phyloP scores from a whole-genome alignment of 257 asterid genomes.

The Paraleonurus japonicus region DNA sequence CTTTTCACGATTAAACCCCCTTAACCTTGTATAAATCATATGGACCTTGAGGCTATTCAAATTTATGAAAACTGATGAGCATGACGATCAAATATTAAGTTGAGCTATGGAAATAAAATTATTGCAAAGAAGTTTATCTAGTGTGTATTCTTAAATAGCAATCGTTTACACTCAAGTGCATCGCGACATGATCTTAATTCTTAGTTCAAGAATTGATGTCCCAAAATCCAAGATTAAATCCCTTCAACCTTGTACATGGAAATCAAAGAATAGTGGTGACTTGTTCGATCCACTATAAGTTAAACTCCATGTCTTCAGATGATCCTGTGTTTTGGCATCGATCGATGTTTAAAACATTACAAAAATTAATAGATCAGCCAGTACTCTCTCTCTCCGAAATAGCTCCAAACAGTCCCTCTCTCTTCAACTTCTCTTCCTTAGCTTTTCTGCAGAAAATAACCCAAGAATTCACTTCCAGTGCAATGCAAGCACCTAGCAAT shows the following conservation, averaged over 20 bases:
- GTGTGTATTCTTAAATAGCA: too few relatives aligned
- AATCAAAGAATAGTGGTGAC: slow-evolving; percentile 12
- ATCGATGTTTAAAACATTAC: not conserved
- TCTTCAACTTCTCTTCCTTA: slow-evolving; percentile 78
- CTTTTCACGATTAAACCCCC: too few relatives aligned
- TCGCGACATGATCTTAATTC: too few relatives aligned
- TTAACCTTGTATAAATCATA: too few relatives aligned
- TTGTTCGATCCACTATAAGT: not conserved
- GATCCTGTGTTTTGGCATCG: not conserved
- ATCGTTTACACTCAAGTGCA: too few relatives aligned
- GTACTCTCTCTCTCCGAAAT: slow-evolving; percentile 52
- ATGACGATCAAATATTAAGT: too few relatives aligned
- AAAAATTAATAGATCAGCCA: slow-evolving; percentile 13
- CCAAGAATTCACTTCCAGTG: slow-evolving; percentile 93
- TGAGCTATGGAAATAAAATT: too few relatives aligned
- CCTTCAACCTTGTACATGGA: not conserved
- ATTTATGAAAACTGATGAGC: too few relatives aligned
- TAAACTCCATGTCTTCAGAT: not conserved
- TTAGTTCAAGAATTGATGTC: not conserved
- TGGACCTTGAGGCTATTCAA: too few relatives aligned
- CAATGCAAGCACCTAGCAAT: slow-evolving; percentile 64
- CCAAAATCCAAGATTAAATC: not conserved
- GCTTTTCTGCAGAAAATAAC: slow-evolving; percentile 80
- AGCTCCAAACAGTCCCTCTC: slow-evolving; percentile 70
- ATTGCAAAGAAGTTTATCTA: too few relatives aligned